Evolutionary conservation across 345 rosid species (phyloP), one percentile per base, ranked within the genome.

Genomic region (Syzygium aromaticum): DNA sequence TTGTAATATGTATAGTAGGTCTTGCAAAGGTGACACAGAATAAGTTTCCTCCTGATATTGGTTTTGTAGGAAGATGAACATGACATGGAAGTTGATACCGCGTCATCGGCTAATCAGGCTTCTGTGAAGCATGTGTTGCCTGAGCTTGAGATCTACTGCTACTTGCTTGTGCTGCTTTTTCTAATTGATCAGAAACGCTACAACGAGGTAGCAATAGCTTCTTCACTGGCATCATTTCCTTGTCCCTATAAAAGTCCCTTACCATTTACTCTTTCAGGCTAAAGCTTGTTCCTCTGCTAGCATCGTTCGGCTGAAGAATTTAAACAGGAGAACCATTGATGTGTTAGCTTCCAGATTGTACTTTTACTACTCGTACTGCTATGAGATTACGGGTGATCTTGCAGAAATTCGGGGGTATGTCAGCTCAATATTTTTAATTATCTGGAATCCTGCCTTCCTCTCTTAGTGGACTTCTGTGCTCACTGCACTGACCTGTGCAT

Each of bases 1-100:
- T 67, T 8, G 46, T 33, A 67, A 46, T 67, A 33, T 33, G 22
- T 33, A 67, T 21, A 67, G 80, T 33, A 33, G 80, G 46, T 67
- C 46, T 67, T 17, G 80, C 33, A 73, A 33, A 9, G 80, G 80
- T 73, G 49, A 73, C 49, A 33, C 0, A 7, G 49, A 22, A 84
- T 84, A 57, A 52, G 27, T 30, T 52, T 84, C 46, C 5, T 38
- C 17, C 46, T 84, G 46, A 22, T 52, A 3, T 30, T 53, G 57
- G 43, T 52, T 54, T 84, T 85, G 86, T 84, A 95, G 98, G 93
- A 92, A 77, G 94, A 94, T 91, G 98, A 92, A 83, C 97, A 92
- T 86, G 98, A 95, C 73, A 95, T 96, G 99, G 98, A 96, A 94
- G 98, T 96, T 87, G 99, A 96, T 89, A 93, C 94, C 5, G 97